phyloP scores from a whole-genome alignment of 2,329 filamentous ascomycete genomes.

The Colletotrichum musicola region DNA sequence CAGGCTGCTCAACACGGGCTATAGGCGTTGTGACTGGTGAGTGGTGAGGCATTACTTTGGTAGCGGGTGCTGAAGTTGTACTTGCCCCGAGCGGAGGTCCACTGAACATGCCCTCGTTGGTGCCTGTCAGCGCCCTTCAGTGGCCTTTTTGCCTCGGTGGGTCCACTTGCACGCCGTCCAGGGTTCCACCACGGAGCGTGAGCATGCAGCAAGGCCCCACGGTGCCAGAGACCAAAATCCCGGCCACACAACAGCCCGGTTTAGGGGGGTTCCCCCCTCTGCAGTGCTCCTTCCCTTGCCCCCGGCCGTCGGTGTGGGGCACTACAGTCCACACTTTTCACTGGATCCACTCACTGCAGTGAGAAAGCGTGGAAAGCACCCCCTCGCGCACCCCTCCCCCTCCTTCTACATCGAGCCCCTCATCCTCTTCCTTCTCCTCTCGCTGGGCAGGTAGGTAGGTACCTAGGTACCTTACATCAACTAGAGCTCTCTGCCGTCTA shows the following conservation, averaged over 20 bases:
- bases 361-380: not conserved
- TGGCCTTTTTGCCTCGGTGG: slow-evolving; percentile 7
- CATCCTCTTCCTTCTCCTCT: not conserved
- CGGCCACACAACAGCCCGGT: slow-evolving; percentile 31
- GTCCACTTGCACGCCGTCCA: not conserved
- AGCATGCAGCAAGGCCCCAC: slow-evolving; percentile 1
- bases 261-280: slow-evolving; percentile 1
- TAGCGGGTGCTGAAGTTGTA: slow-evolving; percentile 6
- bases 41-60: slow-evolving; percentile 21
- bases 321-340: too few relatives aligned
- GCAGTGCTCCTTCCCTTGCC: not conserved
- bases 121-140: slow-evolving; percentile 26
- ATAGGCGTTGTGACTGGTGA: slow-evolving; percentile 33
- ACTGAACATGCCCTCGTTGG: slow-evolving; percentile 30
- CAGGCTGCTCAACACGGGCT: slow-evolving; percentile 18
- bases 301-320: slow-evolving; percentile 4
- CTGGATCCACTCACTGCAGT: not conserved
- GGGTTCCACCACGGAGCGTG: not conserved
- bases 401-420: slow-evolving; percentile 3
- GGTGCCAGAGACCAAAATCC: not conserved
- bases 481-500: too few relatives aligned
- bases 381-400: not conserved
- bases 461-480: too few relatives aligned
- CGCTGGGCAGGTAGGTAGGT: not conserved
- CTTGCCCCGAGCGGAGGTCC: slow-evolving; percentile 20